Evolutionary conservation across 192 early-diverging fungal genomes (phyloP).

Genomic region (Allomyces macrogynus): DNA sequence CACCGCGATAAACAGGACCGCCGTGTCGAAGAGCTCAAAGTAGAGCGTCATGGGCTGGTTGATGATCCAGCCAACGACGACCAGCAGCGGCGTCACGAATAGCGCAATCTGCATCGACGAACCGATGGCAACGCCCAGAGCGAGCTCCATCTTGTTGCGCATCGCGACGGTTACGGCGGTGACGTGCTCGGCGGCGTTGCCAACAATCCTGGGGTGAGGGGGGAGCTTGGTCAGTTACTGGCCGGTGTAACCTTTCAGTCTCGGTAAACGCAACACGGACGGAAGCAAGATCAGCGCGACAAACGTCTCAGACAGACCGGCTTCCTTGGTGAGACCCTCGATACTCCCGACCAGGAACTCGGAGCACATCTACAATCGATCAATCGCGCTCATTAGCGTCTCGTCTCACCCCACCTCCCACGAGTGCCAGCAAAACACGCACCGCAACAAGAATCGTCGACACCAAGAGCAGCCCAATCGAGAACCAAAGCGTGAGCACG

Average conservation of each 20-base stretch:
- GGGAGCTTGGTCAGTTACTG: no score
- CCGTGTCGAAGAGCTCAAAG: constrained; percentile 64
- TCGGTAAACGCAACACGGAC: constrained; percentile 26
- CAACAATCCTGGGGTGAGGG: background rate
- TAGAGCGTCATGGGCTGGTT: constrained; percentile 55
- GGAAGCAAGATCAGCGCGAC: constrained; percentile 79
- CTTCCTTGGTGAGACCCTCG: constrained; percentile 45
- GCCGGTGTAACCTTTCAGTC: background rate
- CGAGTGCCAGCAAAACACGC: no score
- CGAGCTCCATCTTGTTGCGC: constrained; percentile 82
- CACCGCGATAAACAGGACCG: constrained; percentile 58
- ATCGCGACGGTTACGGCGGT: constrained; percentile 60
- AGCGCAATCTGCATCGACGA: constrained; percentile 78
- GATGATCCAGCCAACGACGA: constrained; percentile 72
- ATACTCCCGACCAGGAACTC: constrained; percentile 71
- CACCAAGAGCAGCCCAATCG: constrained; percentile 28
- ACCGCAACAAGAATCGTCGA: constrained; percentile 51
- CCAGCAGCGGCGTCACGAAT: constrained; percentile 44
- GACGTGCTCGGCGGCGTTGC: constrained; percentile 31
- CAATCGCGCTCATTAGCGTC: no score
- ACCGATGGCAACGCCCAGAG: constrained; percentile 71
- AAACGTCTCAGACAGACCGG: constrained; percentile 58
- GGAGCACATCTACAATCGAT: constrained; percentile 22
- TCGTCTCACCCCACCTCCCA: no score
- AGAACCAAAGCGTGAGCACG: constrained; percentile 26